These are phyloP conservation scores for Besnoitia besnoiti DNA, from an alignment of 169 alveolate species.

Conservation along the genomic window DNA sequence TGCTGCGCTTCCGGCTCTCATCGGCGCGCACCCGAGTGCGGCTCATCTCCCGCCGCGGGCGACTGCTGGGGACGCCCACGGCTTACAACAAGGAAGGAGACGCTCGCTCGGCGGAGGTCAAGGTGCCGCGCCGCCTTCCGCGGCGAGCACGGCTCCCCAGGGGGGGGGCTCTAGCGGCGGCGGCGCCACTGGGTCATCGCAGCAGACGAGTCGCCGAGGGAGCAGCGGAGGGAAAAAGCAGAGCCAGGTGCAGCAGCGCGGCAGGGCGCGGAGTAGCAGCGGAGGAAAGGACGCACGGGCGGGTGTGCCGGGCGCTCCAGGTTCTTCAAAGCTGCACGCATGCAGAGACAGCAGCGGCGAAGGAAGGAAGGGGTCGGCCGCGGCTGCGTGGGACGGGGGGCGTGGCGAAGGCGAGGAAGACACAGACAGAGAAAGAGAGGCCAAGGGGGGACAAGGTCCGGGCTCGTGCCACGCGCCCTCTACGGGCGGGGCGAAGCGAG, in stretches of 20 bases:
- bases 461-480: neutral
- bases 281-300: neutral
- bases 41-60: conserved; percentile 2
- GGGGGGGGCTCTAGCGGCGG: conserved; percentile 15
- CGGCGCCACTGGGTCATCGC: neutral
- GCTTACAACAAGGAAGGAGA: neutral
- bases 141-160: neutral
- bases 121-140: neutral
- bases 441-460: neutral
- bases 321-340: neutral
- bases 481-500: neutral
- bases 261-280: conserved; percentile 39
- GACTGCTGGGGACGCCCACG: neutral
- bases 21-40: conserved; percentile 45
- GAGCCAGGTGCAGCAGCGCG: neutral
- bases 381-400: neutral
- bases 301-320: conserved; percentile 7
- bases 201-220: conserved; percentile 27
- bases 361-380: neutral
- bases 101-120: neutral
- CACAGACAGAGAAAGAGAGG: neutral
- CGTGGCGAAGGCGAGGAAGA: neutral
- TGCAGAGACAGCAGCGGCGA: neutral
- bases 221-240: conserved; percentile 38
- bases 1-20: conserved; percentile 45